These are phyloP conservation scores for Coemansia sp. DNA, from an alignment of 192 early-diverging fungal species.

Conservation along the genomic window DNA sequence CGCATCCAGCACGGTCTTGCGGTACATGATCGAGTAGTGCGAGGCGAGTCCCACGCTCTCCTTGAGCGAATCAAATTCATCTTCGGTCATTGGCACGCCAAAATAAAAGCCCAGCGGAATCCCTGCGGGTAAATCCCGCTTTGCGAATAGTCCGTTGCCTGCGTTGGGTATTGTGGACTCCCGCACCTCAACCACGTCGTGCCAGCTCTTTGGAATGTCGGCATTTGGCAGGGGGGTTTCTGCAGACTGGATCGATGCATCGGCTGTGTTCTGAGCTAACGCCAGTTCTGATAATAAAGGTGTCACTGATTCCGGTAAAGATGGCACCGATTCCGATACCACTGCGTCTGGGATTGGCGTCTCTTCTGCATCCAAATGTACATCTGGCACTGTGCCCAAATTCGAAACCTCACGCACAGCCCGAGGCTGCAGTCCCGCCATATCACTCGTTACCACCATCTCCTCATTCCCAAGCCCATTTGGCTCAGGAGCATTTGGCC, in stretches of 20 bases:
- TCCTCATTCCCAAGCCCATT: too few relatives aligned
- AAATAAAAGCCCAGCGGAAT: constrained; percentile 90
- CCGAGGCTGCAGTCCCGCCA: too few relatives aligned
- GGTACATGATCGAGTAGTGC: constrained; percentile 89
- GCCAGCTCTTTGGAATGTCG: constrained; percentile 57
- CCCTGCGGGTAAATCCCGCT: constrained; percentile 65
- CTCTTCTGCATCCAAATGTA: too few relatives aligned
- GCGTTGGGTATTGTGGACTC: constrained; percentile 64
- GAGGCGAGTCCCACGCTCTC: constrained; percentile 75
- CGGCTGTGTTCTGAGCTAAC: not conserved
- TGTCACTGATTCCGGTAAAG: too few relatives aligned
- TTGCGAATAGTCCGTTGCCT: constrained; percentile 77
- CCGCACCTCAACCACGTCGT: constrained; percentile 66
- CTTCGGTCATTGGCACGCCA: constrained; percentile 94
- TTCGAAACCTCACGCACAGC: too few relatives aligned
- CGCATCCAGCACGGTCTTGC: constrained; percentile 87
- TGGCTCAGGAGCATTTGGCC: too few relatives aligned
- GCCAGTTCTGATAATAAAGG: not conserved
- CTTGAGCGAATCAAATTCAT: constrained; percentile 88
- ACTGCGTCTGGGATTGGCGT: too few relatives aligned
- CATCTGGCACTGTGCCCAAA: too few relatives aligned
- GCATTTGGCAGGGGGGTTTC: not conserved
- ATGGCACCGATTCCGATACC: too few relatives aligned
- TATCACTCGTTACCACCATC: too few relatives aligned
- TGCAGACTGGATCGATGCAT: not conserved